Evolutionary conservation across 805 yeast species (phyloP), one percentile per base, ranked within the genome.

Genomic region (Kodamaea fukazawae): DNA sequence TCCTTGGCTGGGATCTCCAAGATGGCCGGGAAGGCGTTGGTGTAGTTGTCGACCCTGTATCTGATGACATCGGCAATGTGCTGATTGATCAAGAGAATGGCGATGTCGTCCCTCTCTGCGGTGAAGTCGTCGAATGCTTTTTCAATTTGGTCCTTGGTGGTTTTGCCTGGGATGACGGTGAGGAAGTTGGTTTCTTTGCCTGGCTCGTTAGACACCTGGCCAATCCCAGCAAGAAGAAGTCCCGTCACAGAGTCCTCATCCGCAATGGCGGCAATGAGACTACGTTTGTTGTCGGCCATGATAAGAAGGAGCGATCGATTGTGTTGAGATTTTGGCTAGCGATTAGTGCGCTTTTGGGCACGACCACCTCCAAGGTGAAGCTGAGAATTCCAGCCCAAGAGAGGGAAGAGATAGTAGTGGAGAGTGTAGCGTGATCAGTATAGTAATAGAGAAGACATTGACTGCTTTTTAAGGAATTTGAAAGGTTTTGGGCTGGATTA

Each of bases 191-290:
- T 82, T 50, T 77, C 81, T 53, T 76, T 76, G 13, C 79, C 79
- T 17, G 72, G 65, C 45, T 76, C 82, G 45, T 65, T 67, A 20
- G 77, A 73, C 14, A 89, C 81, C 57, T 91, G 95, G 17, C 99
- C 99, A 43, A 87, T 81, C 20, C 99, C 99, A 1, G 99, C 99
- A 43, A 93, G 75, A 26, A 93, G 72, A 73, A 93, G 78, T 3
- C 99, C 99, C 2, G 99, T 93, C 44, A 93, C 90, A 15, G 98
- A 85, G 58, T 93, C 98, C 67, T 93, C 99, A 57, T 93, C 99
- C 12, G 97, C 99, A 56, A 93, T 88, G 29, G 90, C 95, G 9
- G 97, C 98, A 43, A 93, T 71, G 50, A 90, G 73, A 29, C 84
- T 76, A 55, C 99, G 82, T 58, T 89, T 86, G 45, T 76, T 34